phyloP scores from a whole-genome alignment of 2,329 filamentous ascomycete genomes.

The Penicillium sp. region DNA sequence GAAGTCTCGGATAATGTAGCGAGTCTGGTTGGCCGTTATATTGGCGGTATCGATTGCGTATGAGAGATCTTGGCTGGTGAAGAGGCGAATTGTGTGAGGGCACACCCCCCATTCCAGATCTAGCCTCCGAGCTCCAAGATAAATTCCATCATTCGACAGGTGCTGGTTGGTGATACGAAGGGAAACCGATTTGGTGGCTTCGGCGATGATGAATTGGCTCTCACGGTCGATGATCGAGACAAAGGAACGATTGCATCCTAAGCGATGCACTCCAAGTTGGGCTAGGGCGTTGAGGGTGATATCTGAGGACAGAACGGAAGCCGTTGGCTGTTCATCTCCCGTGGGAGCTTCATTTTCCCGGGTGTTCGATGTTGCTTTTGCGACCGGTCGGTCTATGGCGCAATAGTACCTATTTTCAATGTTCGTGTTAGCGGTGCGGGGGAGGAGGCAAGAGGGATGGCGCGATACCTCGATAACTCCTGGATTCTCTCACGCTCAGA shows the following conservation, averaged over 20 bases:
- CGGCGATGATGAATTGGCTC: slow-evolving; percentile 54
- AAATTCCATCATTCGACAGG: slow-evolving; percentile 31
- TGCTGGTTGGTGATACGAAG: slow-evolving; percentile 33
- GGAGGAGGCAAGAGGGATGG: not conserved
- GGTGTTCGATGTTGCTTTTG: not conserved
- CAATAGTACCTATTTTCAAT: slow-evolving; percentile 19
- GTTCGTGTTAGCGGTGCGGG: not conserved
- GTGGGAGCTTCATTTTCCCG: not conserved
- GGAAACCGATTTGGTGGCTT: slow-evolving; percentile 49
- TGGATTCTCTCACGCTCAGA: slow-evolving; percentile 18
- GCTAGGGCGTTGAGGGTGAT: slow-evolving; percentile 52
- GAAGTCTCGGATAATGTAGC: slow-evolving; percentile 42
- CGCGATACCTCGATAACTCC: slow-evolving; percentile 17
- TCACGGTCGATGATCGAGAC: slow-evolving; percentile 55
- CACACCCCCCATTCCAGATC: slow-evolving; percentile 25
- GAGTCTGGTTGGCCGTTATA: slow-evolving; percentile 28
- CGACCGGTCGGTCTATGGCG: slow-evolving; percentile 1
- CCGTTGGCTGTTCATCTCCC: slow-evolving; percentile 9
- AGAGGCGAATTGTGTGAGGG: slow-evolving; percentile 24
- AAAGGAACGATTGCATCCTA: slow-evolving; percentile 47
- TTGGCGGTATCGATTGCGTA: slow-evolving; percentile 20
- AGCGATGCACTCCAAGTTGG: slow-evolving; percentile 50
- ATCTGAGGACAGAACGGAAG: slow-evolving; percentile 20
- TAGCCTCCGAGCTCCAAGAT: slow-evolving; percentile 29
- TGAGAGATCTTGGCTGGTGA: slow-evolving; percentile 23